Percentiles rank a stretch among this genome's conserved stretches.
Evolutionary conservation across 805 yeast genomes (phyloP).

Genomic region (Wickerhamomyces tratensis): DNA sequence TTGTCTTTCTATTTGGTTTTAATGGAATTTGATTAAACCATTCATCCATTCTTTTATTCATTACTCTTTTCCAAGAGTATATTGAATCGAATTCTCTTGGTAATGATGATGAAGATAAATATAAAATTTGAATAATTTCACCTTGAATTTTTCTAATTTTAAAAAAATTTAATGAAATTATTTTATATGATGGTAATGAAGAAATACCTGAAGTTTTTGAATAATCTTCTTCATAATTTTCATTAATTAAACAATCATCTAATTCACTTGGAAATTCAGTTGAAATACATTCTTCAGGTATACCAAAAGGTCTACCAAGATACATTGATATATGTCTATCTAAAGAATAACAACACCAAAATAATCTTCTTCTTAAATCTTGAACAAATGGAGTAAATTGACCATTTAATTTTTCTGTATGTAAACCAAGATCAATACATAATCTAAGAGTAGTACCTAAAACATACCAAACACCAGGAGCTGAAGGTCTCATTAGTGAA

Average conservation of each 20-base stretch:
- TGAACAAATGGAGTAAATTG: slow-evolving; percentile 42
- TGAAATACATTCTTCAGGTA: slow-evolving; percentile 71
- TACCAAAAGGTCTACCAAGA: slow-evolving; percentile 80
- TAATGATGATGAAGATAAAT: slow-evolving; percentile 55
- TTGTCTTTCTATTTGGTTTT: slow-evolving; percentile 45
- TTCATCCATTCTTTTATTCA: slow-evolving; percentile 38
- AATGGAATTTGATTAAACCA: slow-evolving; percentile 57
- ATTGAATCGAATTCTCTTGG: slow-evolving; percentile 51
- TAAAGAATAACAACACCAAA: slow-evolving; percentile 84
- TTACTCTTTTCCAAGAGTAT: slow-evolving; percentile 53
- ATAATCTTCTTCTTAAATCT: slow-evolving; percentile 67
- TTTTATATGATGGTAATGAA: slow-evolving; percentile 52
- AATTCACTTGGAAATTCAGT: slow-evolving; percentile 63
- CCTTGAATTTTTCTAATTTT: slow-evolving; percentile 67
- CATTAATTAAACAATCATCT: slow-evolving; percentile 59
- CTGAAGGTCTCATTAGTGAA: slow-evolving; percentile 80
- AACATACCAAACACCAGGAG: slow-evolving; percentile 90
- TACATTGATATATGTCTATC: slow-evolving; percentile 84
- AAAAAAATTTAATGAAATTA: slow-evolving; percentile 58
- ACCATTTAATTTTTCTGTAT: slow-evolving; percentile 43
- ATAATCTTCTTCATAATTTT: slow-evolving; percentile 28
- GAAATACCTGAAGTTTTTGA: slow-evolving; percentile 20
- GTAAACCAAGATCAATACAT: slow-evolving; percentile 79
- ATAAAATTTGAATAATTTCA: slow-evolving; percentile 61
- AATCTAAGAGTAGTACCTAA: slow-evolving; percentile 72